Evolutionary conservation across 1,284 basidiomycete genomes (phyloP).

Genomic region (Irpex sp.): DNA sequence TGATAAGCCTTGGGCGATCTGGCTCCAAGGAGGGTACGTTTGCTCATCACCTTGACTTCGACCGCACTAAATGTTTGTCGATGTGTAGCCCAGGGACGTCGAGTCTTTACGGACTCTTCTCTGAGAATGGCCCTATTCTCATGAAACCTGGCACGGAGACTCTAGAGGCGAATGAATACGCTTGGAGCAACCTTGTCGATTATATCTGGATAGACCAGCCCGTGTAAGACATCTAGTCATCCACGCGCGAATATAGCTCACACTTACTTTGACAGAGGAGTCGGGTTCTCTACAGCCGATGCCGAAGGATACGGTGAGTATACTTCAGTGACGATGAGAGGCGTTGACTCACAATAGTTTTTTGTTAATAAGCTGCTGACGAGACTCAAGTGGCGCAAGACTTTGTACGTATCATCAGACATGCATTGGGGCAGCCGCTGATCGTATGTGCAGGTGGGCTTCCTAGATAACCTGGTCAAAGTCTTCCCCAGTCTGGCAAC

Average conservation of each 20-base stretch:
- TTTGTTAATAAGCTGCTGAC: conserved; percentile 14
- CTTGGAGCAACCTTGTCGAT: conserved; percentile 14
- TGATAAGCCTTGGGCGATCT: conserved; percentile 61
- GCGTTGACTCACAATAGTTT: not conserved
- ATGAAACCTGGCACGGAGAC: not conserved
- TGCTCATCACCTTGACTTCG: not conserved
- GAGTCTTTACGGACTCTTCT: not conserved
- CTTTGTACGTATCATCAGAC: conserved; percentile 15
- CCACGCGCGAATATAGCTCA: not conserved
- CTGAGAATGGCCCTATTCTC: conserved; percentile 12
- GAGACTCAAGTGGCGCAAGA: conserved; percentile 24
- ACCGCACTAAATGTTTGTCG: conserved; percentile 58
- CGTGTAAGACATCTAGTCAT: conserved; percentile 6
- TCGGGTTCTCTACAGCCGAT: conserved; percentile 9
- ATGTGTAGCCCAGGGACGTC: conserved; percentile 17
- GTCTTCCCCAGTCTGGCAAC: conserved; percentile 61
- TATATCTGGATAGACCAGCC: conserved; percentile 19
- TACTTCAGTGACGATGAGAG: not conserved
- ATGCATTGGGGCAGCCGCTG: conserved; percentile 1
- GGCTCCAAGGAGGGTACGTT: conserved; percentile 50
- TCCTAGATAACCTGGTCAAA: conserved; percentile 60
- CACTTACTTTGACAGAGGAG: not conserved
- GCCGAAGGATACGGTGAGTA: conserved; percentile 6
- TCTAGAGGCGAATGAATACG: conserved; percentile 8
- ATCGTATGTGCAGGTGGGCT: conserved; percentile 48